Percentiles rank a stretch among this genome's conserved stretches.
phyloP scores from a whole-genome alignment of 1,284 basidiomycete genomes.

The Ustilago esculenta region DNA sequence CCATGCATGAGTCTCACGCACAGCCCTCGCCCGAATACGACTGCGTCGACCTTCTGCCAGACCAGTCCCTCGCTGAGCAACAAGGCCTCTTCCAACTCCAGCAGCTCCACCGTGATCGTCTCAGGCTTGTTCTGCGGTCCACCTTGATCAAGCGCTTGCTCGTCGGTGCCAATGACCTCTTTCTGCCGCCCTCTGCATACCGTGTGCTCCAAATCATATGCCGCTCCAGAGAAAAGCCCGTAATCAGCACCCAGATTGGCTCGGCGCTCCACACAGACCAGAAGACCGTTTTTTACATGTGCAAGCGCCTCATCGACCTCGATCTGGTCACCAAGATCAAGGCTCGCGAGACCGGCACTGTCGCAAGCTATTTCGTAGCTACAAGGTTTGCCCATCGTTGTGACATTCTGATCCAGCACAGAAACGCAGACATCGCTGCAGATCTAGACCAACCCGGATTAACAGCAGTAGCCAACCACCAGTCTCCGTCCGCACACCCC shows the following conservation, averaged over 20 bases:
- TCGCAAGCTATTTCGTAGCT: slow-evolving; percentile 46
- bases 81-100: slow-evolving; percentile 69
- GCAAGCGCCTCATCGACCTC: slow-evolving; percentile 50
- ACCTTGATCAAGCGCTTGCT: slow-evolving; percentile 79
- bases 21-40: slow-evolving; percentile 8
- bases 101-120: slow-evolving; percentile 66
- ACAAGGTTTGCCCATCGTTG: slow-evolving; percentile 40
- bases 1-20: slow-evolving; percentile 2
- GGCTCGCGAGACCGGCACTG: slow-evolving; percentile 55
- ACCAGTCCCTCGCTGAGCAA: slow-evolving; percentile 20
- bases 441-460: slow-evolving; percentile 8
- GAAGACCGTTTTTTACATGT: slow-evolving; percentile 79
- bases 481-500: background rate
- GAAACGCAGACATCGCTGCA: slow-evolving; percentile 18
- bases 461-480: too few species aligned
- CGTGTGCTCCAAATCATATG: slow-evolving; percentile 85
- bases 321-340: slow-evolving; percentile 47
- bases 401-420: slow-evolving; percentile 48
- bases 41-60: slow-evolving; percentile 31
- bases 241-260: slow-evolving; percentile 80
- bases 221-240: slow-evolving; percentile 78
- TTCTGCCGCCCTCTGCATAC: slow-evolving; percentile 83
- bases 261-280: slow-evolving; percentile 83
- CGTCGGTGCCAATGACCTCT: slow-evolving; percentile 80
- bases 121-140: slow-evolving; percentile 79